Percentiles rank a stretch among this genome's conserved stretches.
Conservation (phyloP, 441 rosid genomes). For the Adansonia grandidieri region DNA sequence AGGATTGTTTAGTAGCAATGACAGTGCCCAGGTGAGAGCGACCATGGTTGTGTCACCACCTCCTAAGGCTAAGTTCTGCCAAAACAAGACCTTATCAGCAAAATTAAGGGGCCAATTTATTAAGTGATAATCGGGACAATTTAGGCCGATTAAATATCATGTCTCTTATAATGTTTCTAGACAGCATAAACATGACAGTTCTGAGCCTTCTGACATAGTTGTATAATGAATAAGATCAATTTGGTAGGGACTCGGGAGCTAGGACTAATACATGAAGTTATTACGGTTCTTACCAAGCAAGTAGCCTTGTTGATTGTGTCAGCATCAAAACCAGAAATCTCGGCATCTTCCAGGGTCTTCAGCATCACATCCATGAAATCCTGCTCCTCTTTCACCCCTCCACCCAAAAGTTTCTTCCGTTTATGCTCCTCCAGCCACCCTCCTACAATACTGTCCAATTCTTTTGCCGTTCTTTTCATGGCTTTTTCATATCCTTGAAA, state of each 20-base stretch:
- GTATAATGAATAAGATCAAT: neutral
- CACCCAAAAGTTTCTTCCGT: conserved; percentile 29
- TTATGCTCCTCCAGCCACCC: conserved; percentile 51
- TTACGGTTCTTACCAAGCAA: conserved; percentile 38
- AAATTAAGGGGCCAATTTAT: neutral
- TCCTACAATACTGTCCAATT: conserved; percentile 30
- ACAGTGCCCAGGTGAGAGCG: conserved; percentile 34
- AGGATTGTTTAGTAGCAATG: conserved; percentile 33
- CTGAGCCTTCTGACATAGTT: neutral
- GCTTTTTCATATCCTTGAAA: conserved; percentile 35
- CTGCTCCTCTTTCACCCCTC: conserved; percentile 14
- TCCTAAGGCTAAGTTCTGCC: conserved; percentile 26
- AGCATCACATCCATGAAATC: conserved; percentile 53
- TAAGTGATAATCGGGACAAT: neutral
- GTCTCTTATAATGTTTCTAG: too few species aligned
- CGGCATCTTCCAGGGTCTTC: conserved; percentile 27
- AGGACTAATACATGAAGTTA: neutral
- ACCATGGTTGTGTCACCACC: conserved; percentile 29
- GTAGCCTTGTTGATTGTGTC: conserved; percentile 39
- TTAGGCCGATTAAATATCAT: too few species aligned
- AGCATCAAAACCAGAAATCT: conserved; percentile 31
- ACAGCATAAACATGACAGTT: neutral
- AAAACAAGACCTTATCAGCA: neutral
- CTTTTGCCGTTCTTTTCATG: conserved; percentile 41
- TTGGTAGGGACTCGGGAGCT: neutral